Evolutionary conservation across 352 stramenopile species (phyloP).

Genomic region (Saprolegnia parasitica): DNA sequence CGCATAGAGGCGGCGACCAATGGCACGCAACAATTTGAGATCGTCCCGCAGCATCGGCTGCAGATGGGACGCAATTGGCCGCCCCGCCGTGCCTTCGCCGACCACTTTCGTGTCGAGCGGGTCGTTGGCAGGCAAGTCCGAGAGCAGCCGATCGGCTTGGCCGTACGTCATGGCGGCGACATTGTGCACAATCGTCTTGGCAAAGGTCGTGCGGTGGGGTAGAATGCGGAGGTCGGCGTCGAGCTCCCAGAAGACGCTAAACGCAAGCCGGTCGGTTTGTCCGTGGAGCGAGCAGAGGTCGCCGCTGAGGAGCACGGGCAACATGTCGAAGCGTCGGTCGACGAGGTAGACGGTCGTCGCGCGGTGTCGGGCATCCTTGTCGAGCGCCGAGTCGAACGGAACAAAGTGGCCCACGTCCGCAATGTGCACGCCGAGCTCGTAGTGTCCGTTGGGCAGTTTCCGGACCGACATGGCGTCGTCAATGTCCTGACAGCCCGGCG

Average conservation of each 20-base stretch:
- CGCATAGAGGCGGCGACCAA: conserved; percentile 54
- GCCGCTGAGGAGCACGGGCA: conserved; percentile 82
- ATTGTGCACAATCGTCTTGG: conserved; percentile 96
- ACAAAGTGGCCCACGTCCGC: conserved; percentile 99
- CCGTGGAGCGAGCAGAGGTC: conserved; percentile 91
- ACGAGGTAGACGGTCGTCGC: conserved; percentile 98
- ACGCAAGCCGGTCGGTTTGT: conserved; percentile 80
- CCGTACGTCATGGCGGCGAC: conserved; percentile 86
- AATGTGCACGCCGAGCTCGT: conserved; percentile 97
- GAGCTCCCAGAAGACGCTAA: conserved; percentile 90
- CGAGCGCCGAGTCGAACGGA: conserved; percentile 87
- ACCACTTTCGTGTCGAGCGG: conserved; percentile 20
- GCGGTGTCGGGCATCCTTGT: conserved; percentile 90
- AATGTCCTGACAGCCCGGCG: conserved; percentile 86
- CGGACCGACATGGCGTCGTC: conserved; percentile 95
- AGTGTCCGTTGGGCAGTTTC: conserved; percentile 87
- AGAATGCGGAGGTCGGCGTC: conserved; percentile 63
- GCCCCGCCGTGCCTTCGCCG: conserved; percentile 50
- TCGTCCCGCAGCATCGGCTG: conserved; percentile 54
- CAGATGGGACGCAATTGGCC: conserved; percentile 49
- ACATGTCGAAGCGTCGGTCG: conserved; percentile 94
- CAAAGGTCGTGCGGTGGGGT: conserved; percentile 61
- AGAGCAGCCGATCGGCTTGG: conserved; percentile 70
- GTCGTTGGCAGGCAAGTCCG: conserved; percentile 57
- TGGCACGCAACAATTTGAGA: conserved; percentile 54